phyloP scores from a whole-genome alignment of 768 basidiomycete species.

The Lanmaoa pseudosensibilis region DNA sequence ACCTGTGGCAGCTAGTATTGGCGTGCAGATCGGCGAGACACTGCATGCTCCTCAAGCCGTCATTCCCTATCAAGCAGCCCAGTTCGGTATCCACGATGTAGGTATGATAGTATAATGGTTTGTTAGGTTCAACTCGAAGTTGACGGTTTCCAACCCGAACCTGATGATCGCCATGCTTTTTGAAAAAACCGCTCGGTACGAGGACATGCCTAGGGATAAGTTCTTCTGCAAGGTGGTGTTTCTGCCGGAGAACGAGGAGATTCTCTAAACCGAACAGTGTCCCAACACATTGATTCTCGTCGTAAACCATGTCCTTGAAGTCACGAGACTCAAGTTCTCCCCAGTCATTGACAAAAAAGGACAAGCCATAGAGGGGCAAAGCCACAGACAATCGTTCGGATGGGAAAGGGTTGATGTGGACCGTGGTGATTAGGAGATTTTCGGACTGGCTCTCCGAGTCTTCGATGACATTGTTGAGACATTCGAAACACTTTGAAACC shows the following conservation, averaged over 20 bases:
- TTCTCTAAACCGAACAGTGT: conserved; percentile 42
- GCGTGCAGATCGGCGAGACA: conserved; percentile 44
- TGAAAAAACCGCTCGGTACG: background rate
- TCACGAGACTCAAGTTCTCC: conserved; percentile 38
- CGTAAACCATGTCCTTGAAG: conserved; percentile 39
- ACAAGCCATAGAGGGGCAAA: conserved; percentile 37
- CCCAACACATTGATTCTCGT: conserved; percentile 37
- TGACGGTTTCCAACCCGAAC: too few species aligned
- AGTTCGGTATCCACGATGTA: background rate
- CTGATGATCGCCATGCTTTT: background rate
- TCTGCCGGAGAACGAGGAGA: conserved; percentile 29
- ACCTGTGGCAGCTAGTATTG: conserved; percentile 37
- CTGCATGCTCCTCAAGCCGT: conserved; percentile 22
- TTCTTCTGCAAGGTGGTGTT: background rate
- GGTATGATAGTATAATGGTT: background rate
- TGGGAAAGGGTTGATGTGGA: background rate
- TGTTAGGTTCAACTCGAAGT: background rate
- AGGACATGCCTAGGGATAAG: background rate
- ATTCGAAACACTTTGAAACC: conserved; percentile 9
- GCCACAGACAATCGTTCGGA: conserved; percentile 13
- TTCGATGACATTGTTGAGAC: background rate
- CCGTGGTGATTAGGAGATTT: conserved; percentile 16
- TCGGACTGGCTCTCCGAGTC: too few species aligned
- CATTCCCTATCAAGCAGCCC: conserved; percentile 22
- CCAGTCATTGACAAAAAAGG: conserved; percentile 35